Conservation (phyloP, 129 eudicot species). For the Pittosporum tobira region DNA sequence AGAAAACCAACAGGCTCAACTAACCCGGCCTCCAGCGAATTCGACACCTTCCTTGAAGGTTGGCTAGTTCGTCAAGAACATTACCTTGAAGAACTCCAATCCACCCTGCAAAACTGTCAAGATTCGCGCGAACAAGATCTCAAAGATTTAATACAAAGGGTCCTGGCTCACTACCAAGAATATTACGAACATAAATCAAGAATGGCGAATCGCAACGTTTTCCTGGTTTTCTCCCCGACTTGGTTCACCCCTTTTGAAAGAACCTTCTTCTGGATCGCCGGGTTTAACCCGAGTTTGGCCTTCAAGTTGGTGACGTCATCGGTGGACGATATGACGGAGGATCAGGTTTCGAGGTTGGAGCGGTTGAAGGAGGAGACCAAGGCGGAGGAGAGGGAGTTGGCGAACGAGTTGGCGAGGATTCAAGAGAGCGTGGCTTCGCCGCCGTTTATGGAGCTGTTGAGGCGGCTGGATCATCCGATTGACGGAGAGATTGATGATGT, state of each 20-base stretch:
- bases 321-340: conserved; percentile 23
- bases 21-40: conserved; percentile 6
- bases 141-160: conserved; percentile 21
- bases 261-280: conserved; percentile 53
- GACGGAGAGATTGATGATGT: conserved; percentile 18
- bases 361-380: conserved; percentile 21
- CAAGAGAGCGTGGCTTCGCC: conserved; percentile 55
- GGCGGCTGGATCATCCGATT: not conserved
- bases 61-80: conserved; percentile 43
- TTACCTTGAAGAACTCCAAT: conserved; percentile 26
- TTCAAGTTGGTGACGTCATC: conserved; percentile 18
- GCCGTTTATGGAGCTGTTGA: conserved; percentile 23
- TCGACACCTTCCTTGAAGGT: conserved; percentile 30
- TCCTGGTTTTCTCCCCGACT: conserved; percentile 40
- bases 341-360: conserved; percentile 24
- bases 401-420: conserved; percentile 30
- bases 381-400: conserved; percentile 21
- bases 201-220: conserved; percentile 32
- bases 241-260: conserved; percentile 53
- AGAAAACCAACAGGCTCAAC: not conserved
- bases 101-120: not conserved
- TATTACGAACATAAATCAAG: conserved; percentile 52
- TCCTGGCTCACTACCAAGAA: conserved; percentile 45
- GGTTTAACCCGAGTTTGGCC: conserved; percentile 43
- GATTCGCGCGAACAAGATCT: not conserved